Conservation (phyloP, 441 rosid species). For the Mallotus repandus region DNA sequence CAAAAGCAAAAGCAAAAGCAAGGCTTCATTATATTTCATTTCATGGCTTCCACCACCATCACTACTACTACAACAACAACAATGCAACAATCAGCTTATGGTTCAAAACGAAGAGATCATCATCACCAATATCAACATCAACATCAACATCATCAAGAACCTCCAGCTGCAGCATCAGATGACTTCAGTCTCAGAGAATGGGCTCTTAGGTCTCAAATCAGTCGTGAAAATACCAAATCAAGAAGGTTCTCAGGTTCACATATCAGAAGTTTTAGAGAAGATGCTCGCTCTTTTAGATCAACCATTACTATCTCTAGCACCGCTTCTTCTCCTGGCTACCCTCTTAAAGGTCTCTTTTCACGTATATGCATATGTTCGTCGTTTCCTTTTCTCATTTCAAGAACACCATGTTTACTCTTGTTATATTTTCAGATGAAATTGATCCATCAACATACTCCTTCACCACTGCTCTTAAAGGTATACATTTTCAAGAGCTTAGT, state of each 20-base stretch:
- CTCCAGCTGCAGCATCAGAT: not conserved
- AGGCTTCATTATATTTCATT: too few relatives aligned
- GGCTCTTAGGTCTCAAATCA: slow-evolving; percentile 55
- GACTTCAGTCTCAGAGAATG: slow-evolving; percentile 67
- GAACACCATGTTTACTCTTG: not conserved
- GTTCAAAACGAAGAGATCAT: slow-evolving; percentile 39
- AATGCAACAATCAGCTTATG: slow-evolving; percentile 35
- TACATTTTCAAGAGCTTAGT: not conserved
- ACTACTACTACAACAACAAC: slow-evolving; percentile 29
- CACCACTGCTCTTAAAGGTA: slow-evolving; percentile 81
- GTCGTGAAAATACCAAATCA: slow-evolving; percentile 64
- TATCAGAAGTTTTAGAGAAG: slow-evolving; percentile 78
- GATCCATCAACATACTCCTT: slow-evolving; percentile 94
- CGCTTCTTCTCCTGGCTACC: slow-evolving; percentile 95
- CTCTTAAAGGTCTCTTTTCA: slow-evolving; percentile 45
- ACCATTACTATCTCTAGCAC: slow-evolving; percentile 77
- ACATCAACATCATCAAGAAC: not conserved
- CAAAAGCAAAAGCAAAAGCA: not conserved
- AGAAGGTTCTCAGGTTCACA: slow-evolving; percentile 89
- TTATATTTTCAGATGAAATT: slow-evolving; percentile 59
- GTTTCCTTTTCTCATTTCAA: not conserved
- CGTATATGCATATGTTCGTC: not conserved
- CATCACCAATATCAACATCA: slow-evolving; percentile 13
- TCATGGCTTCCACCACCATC: slow-evolving; percentile 8
- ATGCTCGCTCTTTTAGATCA: slow-evolving; percentile 60